These are phyloP conservation scores for Andalucia godoyi DNA, from an alignment of 78 protist species.

Conservation along the genomic window DNA sequence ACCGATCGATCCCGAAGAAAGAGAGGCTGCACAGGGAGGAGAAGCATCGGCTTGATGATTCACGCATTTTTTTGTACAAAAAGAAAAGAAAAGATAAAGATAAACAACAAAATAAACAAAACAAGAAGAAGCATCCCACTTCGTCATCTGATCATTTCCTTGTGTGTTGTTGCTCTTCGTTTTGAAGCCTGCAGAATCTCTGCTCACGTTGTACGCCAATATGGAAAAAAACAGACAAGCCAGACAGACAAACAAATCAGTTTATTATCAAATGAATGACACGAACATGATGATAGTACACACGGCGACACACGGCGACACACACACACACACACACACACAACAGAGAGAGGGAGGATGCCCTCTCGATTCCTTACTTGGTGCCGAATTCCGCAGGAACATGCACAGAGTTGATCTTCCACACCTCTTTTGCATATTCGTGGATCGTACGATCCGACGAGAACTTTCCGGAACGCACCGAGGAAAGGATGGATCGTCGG, in stretches of 20 bases:
- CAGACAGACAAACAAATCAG: no score
- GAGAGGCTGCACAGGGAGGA: not conserved
- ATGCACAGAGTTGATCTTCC: constrained; percentile 61
- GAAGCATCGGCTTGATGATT: not conserved
- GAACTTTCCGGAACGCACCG: constrained; percentile 46
- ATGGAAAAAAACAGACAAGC: no score
- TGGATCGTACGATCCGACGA: constrained; percentile 77
- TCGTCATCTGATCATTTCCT: not conserved
- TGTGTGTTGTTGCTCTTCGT: not conserved
- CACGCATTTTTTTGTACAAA: not conserved
- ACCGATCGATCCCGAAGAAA: constrained; percentile 2
- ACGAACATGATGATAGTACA: no score
- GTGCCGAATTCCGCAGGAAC: no score
- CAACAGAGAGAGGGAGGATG: no score
- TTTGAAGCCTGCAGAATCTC: not conserved
- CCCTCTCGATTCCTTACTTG: no score
- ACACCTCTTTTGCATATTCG: constrained; percentile 81
- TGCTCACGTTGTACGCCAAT: no score
- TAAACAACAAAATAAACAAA: not conserved
- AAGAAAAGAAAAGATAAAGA: not conserved
- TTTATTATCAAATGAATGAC: no score
- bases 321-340: no score
- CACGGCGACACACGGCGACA: no score
- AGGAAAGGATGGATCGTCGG: not conserved
- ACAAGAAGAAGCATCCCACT: not conserved